A percentile compares a stretch with the other conserved stretches of the same genome.
Conservation (phyloP, 495 filamentous ascomycete genomes). For the Pseudevernia furfuracea region DNA sequence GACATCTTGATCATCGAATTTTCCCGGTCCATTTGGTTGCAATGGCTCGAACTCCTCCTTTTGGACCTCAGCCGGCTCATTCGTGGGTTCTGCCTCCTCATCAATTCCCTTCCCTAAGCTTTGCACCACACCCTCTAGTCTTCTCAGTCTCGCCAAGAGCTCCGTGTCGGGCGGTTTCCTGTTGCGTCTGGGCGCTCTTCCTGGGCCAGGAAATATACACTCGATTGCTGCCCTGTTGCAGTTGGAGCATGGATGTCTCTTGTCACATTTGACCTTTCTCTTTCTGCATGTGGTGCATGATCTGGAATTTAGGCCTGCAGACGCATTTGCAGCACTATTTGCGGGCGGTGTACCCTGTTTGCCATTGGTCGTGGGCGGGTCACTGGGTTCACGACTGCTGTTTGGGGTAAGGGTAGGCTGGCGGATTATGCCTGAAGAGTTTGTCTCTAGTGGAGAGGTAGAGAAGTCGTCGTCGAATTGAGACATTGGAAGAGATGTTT, state of each 20-base stretch:
- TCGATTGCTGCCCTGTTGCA: slow-evolving; percentile 70
- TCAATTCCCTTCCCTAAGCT: slow-evolving; percentile 46
- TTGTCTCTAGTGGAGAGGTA: slow-evolving; percentile 15
- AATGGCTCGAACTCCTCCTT: not conserved
- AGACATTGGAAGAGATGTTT: not conserved
- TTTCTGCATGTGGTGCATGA: slow-evolving; percentile 80
- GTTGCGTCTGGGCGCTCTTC: slow-evolving; percentile 66
- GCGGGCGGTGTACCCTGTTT: slow-evolving; percentile 6
- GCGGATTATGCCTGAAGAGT: slow-evolving; percentile 2
- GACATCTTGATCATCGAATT: not conserved
- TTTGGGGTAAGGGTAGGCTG: not conserved
- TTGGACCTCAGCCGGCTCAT: slow-evolving; percentile 18
- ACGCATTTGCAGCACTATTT: slow-evolving; percentile 3
- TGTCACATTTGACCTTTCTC: slow-evolving; percentile 85
- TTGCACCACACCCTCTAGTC: slow-evolving; percentile 76
- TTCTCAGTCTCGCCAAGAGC: slow-evolving; percentile 65
- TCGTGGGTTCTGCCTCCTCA: slow-evolving; percentile 27
- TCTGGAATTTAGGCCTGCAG: slow-evolving; percentile 44
- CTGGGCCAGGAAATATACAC: slow-evolving; percentile 78
- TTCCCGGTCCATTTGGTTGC: not conserved
- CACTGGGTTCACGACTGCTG: slow-evolving; percentile 17
- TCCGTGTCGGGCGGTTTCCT: slow-evolving; percentile 63
- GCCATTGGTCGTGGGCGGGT: slow-evolving; percentile 11
- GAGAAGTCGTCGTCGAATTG: slow-evolving; percentile 15
- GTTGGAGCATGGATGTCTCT: slow-evolving; percentile 73